A percentile compares a stretch with the other conserved stretches of the same genome.
phyloP scores from a whole-genome alignment of 2,329 filamentous ascomycete species.

The Colletotrichum limetticola region DNA sequence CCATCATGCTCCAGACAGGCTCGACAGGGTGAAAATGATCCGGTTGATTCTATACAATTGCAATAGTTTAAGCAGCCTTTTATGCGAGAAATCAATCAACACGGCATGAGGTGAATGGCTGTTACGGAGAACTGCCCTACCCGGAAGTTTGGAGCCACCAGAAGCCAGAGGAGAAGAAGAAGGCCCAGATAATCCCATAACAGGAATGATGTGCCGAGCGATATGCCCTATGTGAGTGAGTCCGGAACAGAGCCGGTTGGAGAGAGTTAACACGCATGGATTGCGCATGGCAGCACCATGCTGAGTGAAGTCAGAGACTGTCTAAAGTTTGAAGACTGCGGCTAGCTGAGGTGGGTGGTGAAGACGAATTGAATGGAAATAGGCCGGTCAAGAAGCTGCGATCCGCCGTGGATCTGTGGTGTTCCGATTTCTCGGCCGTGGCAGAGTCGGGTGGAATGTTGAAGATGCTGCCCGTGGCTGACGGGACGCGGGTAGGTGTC shows the following conservation, averaged over 20 bases:
- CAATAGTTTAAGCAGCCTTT: no score
- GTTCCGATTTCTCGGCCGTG: neutral
- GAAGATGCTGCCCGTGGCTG: neutral
- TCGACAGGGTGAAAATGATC: no score
- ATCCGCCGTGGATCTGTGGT: neutral
- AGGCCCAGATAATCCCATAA: neutral
- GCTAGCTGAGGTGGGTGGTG: neutral
- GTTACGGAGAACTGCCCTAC: no score
- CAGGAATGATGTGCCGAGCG: neutral
- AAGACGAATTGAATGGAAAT: neutral
- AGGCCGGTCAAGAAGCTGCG: neutral
- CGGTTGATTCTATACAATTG: no score
- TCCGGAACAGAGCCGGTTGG: no score
- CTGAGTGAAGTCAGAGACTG: no score
- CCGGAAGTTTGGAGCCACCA: no score
- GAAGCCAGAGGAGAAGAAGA: no score
- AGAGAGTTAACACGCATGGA: neutral
- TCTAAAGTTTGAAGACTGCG: no score
- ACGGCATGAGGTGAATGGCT: no score
- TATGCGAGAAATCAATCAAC: no score
- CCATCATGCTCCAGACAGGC: no score
- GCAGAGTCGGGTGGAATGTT: neutral
- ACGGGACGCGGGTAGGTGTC: neutral
- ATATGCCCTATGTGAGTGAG: neutral
- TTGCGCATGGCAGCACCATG: neutral